Base-by-base conservation (phyloP, 139 green algal genomes). In the Chlorella sp. region DNA sequence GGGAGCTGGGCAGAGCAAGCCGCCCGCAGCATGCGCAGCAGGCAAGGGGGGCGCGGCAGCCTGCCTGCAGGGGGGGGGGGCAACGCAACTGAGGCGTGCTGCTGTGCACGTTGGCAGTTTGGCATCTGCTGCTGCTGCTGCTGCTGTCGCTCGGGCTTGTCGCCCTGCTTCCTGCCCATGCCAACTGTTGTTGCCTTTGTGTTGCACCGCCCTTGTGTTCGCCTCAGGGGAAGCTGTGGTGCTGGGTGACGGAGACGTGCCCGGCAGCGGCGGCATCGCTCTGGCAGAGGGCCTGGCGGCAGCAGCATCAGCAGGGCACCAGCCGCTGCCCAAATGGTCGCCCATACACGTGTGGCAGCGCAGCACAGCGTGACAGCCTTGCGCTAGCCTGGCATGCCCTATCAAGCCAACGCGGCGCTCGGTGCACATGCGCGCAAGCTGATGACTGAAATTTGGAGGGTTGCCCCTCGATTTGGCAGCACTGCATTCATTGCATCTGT, bases 331-430 rank as follows among this genome's bases (percentile, higher is more conserved):
- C 68, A 88, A 88, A 68, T 88, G 84, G 84, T 88, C 84, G 28
- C 84, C 84, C 37, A 88, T 88, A 28, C 84, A 88, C 73, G 30
- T 88, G 1, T 88, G 84, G 84, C 84, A 88, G 84, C 84, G 84
- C 21, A 28, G 68, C 64, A 39, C 61, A 57, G 48, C 48, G 48
- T 57, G 48, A 57, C 48, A 57, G 48, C 48, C 48, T 57, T 5
- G 5, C 48, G 9, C 48, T n/a, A 57, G 48, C 7, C 48, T 57
- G 48, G n/a, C n/a, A n/a, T n/a, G 7, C 14, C 66, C 3, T 11
- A 7, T 26, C 79, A 42, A 39, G 22, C 42, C 42, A 40, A 21
- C 68, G 12, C 53, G 11, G 34, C 12, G 11, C 34, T 61, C 53
- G 60, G 24, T 24, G 30, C 79, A n/a, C n/a, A 39, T 12, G 37